Conservation (phyloP, 805 yeast species). For the Lipomyces mesembrius region DNA sequence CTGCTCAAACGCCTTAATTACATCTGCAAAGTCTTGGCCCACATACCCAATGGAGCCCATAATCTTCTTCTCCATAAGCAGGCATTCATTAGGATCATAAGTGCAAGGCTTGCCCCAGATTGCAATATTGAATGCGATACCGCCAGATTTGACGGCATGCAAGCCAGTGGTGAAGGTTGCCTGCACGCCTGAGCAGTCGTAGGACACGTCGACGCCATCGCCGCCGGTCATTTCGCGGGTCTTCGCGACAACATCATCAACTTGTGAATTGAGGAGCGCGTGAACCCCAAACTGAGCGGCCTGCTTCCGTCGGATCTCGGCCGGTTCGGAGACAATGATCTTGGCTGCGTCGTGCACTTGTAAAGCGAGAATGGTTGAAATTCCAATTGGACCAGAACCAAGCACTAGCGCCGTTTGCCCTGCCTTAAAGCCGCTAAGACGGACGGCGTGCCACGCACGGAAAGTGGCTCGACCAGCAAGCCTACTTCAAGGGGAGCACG, state of each 20-base stretch:
- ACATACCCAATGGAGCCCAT: constrained; percentile 48
- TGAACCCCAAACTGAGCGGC: constrained; percentile 47
- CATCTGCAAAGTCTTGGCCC: too few relatives aligned
- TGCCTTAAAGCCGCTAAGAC: constrained; percentile 48
- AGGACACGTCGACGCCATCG: constrained; percentile 56
- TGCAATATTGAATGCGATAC: constrained; percentile 66
- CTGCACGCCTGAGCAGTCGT: constrained; percentile 61
- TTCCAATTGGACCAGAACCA: constrained; percentile 63
- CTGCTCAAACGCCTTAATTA: constrained; percentile 53
- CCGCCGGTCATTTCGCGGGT: constrained; percentile 47
- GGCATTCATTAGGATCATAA: constrained; percentile 60
- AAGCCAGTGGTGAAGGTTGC: constrained; percentile 59
- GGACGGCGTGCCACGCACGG: constrained; percentile 67
- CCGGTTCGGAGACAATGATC: constrained; percentile 59
- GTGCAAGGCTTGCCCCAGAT: constrained; percentile 60
- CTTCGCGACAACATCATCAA: constrained; percentile 48
- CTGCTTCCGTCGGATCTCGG: constrained; percentile 51
- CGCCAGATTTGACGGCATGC: constrained; percentile 56
- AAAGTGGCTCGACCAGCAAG: constrained; percentile 61
- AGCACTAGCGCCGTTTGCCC: constrained; percentile 57
- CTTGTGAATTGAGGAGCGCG: constrained; percentile 55
- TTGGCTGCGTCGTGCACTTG: constrained; percentile 52
- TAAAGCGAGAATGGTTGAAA: constrained; percentile 56
- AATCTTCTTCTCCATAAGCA: constrained; percentile 58
- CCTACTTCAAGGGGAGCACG: constrained; percentile 53